Base-by-base conservation (phyloP, 2,329 filamentous ascomycete genomes). In the Paradendryphiella salina region DNA sequence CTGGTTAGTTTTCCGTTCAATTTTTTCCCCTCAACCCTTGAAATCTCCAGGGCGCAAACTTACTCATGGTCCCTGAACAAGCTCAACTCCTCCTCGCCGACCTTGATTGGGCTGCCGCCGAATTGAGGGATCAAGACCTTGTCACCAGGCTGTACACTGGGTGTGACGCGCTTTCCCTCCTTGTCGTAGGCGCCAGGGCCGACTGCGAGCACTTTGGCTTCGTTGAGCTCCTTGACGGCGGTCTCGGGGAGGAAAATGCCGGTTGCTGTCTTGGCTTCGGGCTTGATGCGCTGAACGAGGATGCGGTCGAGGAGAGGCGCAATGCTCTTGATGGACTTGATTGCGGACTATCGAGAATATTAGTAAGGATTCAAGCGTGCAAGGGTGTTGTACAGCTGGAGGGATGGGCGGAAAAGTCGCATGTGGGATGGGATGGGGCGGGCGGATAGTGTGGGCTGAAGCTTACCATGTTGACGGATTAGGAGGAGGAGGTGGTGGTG, bases 1-100 rank as follows among this genome's bases (percentile, higher is more conserved):
- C 15, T 34, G n/a, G 13, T 57, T 35, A 57, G 54, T 18, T n/a
- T n/a, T n/a, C 21, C n/a, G 17, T 37, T 21, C 10, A n/a, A n/a
- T n/a, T n/a, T n/a, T 26, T 9, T 34, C 0, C 21, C 26, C 6
- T 14, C 15, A 28, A 38, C 11, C 8, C 10, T 4, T 5, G 1
- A 6, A 14, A 0, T 45, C 17, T 20, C 13, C 13, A 18, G 13
- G 10, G 35, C 28, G 20, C 11, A 14, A 32, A 88, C 92, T 79
- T 86, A 97, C 93, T 99, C 94, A 81, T 91, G 89, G 79, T 99
- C 94, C 71, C 94, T 85, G 88, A 96, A 99, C 61, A 99, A 85
- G 60, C 88, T 86, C 82, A 85, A 97, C 80, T 99, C 94, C 65
- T 97, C 91, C 69, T 99, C 93, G 65, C 93, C 94, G 66, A 97